A percentile compares a stretch with the other conserved stretches of the same genome.
Conservation (phyloP, 345 rosid genomes). For the Brassica napus region DNA sequence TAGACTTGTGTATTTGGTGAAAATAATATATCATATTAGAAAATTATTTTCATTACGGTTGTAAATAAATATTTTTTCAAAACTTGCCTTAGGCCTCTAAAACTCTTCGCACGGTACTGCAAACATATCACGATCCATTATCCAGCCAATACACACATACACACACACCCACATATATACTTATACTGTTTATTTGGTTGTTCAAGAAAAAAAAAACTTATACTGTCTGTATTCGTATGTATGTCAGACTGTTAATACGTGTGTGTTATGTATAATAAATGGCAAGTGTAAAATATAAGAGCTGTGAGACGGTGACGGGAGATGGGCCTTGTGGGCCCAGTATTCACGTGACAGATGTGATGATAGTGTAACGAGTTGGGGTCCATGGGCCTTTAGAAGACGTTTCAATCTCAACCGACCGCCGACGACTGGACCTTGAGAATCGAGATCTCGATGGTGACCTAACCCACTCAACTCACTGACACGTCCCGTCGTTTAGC, state of each 20-base stretch:
- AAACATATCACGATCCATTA: slow-evolving; percentile 20
- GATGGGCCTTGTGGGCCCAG: slow-evolving; percentile 40
- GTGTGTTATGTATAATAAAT: slow-evolving; percentile 13
- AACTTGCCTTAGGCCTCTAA: too few relatives aligned
- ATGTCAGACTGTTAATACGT: neutral
- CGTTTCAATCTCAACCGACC: slow-evolving; percentile 30
- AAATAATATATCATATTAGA: too few relatives aligned
- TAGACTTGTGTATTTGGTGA: too few relatives aligned
- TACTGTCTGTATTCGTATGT: slow-evolving; percentile 14
- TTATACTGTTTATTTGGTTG: neutral
- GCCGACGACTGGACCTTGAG: slow-evolving; percentile 36
- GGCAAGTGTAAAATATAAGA: slow-evolving; percentile 27
- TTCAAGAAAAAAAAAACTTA: neutral
- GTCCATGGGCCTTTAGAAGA: slow-evolving; percentile 39
- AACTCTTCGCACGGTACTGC: too few relatives aligned
- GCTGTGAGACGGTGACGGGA: slow-evolving; percentile 38
- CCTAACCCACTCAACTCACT: slow-evolving; percentile 25
- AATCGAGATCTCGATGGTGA: slow-evolving; percentile 28
- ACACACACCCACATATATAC: neutral
- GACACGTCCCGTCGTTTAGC: slow-evolving; percentile 28
- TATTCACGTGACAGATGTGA: slow-evolving; percentile 34
- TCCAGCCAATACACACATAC: neutral
- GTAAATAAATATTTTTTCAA: too few relatives aligned
- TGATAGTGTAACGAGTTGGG: slow-evolving; percentile 25
- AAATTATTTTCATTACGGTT: too few relatives aligned